phyloP scores from a whole-genome alignment of 2,329 filamentous ascomycete genomes.

The Coniochaeta sp. region DNA sequence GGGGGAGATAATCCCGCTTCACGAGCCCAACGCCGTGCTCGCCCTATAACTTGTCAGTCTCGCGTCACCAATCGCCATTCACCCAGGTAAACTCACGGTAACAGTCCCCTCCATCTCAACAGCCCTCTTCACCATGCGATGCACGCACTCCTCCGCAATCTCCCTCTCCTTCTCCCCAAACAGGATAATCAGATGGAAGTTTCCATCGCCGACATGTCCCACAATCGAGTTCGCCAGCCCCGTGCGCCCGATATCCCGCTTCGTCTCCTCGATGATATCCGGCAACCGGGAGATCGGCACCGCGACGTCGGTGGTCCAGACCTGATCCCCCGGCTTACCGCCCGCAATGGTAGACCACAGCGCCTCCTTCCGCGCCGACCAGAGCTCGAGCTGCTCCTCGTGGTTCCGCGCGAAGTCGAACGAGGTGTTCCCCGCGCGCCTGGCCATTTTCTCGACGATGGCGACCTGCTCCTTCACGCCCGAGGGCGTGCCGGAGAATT shows the following conservation, averaged over 20 bases:
- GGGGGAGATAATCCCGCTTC: conserved; percentile 75
- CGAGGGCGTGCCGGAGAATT: conserved; percentile 64
- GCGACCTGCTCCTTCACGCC: conserved; percentile 74
- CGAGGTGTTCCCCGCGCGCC: conserved; percentile 52
- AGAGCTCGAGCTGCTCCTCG: conserved; percentile 69
- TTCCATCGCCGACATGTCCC: conserved; percentile 65
- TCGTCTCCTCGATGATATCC: conserved; percentile 71
- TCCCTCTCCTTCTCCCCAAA: conserved; percentile 61
- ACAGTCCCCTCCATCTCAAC: conserved; percentile 82
- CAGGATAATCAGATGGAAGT: conserved; percentile 56
- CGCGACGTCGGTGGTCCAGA: conserved; percentile 84
- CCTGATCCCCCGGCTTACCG: conserved; percentile 57
- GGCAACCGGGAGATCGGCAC: conserved; percentile 71
- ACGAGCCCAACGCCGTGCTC: conserved; percentile 81
- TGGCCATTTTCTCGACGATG: conserved; percentile 58
- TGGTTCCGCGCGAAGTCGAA: conserved; percentile 71
- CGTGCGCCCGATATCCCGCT: conserved; percentile 61
- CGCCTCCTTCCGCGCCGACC: conserved; percentile 78
- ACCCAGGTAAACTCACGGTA: conserved; percentile 39
- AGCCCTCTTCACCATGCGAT: conserved; percentile 79
- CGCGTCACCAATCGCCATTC: background rate
- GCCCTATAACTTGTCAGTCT: conserved; percentile 38
- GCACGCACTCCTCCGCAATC: conserved; percentile 64
- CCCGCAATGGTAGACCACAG: conserved; percentile 73
- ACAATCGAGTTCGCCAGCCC: conserved; percentile 69